phyloP scores from a whole-genome alignment of 1,139 yeast species.

The Blastobotrys buckinghamii region DNA sequence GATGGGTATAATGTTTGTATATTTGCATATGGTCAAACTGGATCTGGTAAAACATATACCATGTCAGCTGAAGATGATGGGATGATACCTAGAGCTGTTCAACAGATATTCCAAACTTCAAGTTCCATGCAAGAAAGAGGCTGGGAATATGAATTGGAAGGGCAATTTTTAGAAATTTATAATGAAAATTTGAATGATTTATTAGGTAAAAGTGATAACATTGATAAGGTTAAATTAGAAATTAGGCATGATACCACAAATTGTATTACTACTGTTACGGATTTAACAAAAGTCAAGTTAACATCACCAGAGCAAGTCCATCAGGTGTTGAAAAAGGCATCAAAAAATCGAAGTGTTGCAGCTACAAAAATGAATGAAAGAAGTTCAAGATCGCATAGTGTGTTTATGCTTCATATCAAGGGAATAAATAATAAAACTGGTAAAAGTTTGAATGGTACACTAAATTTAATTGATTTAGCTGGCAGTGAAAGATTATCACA shows the following conservation, averaged over 20 bases:
- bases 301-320: constrained; percentile 47
- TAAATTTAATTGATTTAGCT: constrained; percentile 77
- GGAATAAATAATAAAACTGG: constrained; percentile 53
- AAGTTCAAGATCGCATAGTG: constrained; percentile 69
- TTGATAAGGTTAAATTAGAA: constrained; percentile 46
- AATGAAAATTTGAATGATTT: constrained; percentile 77
- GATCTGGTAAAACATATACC: constrained; percentile 91
- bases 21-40: constrained; percentile 97
- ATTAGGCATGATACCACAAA: constrained; percentile 62
- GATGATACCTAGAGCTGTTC: constrained; percentile 72
- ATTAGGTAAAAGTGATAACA: constrained; percentile 36
- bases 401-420: constrained; percentile 57
- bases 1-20: constrained; percentile 93
- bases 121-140: constrained; percentile 46
- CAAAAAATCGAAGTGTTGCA: constrained; percentile 60
- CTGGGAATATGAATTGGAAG: constrained; percentile 61
- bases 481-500: constrained; percentile 82
- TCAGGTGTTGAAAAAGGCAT: constrained; percentile 48
- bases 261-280: constrained; percentile 54
- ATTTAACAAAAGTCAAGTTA: constrained; percentile 48
- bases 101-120: constrained; percentile 63
- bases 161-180: constrained; percentile 85
- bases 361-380: constrained; percentile 76
- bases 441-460: constrained; percentile 49
- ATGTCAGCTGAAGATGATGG: constrained; percentile 73